phyloP scores from a whole-genome alignment of 2,329 filamentous ascomycete genomes.

The Cercospora sesami region DNA sequence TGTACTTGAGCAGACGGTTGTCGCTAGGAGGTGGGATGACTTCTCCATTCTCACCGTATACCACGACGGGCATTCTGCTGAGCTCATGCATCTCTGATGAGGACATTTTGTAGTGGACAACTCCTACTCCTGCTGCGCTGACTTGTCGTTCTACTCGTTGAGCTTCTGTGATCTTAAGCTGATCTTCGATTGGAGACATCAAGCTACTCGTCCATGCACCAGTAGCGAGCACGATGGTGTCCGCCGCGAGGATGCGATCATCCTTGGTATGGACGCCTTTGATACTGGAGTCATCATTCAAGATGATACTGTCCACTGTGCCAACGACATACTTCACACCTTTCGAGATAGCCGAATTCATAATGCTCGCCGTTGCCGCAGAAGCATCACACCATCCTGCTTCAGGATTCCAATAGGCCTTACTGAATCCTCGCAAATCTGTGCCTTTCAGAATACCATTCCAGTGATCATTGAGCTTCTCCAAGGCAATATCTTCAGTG shows the following conservation, averaged over 20 bases:
- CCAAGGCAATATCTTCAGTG: conserved; percentile 47
- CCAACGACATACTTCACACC: conserved; percentile 51
- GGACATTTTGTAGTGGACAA: conserved; percentile 58
- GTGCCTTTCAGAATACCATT: conserved; percentile 44
- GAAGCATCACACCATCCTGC: conserved; percentile 58
- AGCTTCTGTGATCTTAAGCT: conserved; percentile 45
- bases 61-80: conserved; percentile 54
- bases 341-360: conserved; percentile 45
- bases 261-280: conserved; percentile 52
- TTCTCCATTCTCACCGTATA: conserved; percentile 50
- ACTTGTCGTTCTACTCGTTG: conserved; percentile 55
- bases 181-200: conserved; percentile 52
- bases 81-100: conserved; percentile 53
- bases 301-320: conserved; percentile 48
- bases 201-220: conserved; percentile 59
- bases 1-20: conserved; percentile 59
- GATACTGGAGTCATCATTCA: conserved; percentile 33
- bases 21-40: conserved; percentile 53
- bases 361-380: conserved; percentile 48
- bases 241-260: conserved; percentile 52
- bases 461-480: conserved; percentile 45
- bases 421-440: conserved; percentile 42
- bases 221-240: conserved; percentile 57
- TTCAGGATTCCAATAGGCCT: conserved; percentile 52
- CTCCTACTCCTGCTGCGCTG: conserved; percentile 59